Percentiles rank a stretch among this genome's conserved stretches.
Conservation (phyloP, 176 grass and related monocot species). For the Oryza officinalis region DNA sequence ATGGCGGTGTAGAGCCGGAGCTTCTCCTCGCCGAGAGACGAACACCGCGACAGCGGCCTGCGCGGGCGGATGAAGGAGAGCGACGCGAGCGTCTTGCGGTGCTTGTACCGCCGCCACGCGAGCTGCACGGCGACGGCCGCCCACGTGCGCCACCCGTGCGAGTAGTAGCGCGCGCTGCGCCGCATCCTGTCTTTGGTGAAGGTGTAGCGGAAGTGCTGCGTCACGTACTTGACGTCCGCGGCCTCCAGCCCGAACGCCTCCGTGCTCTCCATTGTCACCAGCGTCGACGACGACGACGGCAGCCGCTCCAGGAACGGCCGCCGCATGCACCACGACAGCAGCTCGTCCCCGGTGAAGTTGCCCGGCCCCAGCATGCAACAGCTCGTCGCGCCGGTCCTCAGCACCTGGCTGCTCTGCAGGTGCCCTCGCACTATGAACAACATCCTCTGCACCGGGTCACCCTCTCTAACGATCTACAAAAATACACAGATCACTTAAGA, state of each 20-base stretch:
- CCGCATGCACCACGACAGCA: constrained; percentile 89
- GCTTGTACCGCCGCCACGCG: constrained; percentile 72
- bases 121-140: constrained; percentile 89
- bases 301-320: constrained; percentile 71
- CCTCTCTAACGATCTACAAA: constrained; percentile 52
- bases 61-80: constrained; percentile 73
- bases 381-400: constrained; percentile 68
- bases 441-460: constrained; percentile 77
- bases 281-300: constrained; percentile 75
- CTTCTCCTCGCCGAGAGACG: constrained; percentile 81
- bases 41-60: constrained; percentile 59
- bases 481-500: background rate
- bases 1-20: constrained; percentile 82
- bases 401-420: constrained; percentile 71
- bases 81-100: constrained; percentile 72
- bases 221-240: constrained; percentile 81
- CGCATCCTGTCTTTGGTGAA: constrained; percentile 81
- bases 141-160: constrained; percentile 87
- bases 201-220: constrained; percentile 90
- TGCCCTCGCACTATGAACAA: constrained; percentile 88
- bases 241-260: constrained; percentile 85
- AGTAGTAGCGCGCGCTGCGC: constrained; percentile 88
- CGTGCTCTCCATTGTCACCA: constrained; percentile 70
- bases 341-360: constrained; percentile 94
- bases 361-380: constrained; percentile 82